Base-by-base conservation (phyloP, 768 basidiomycete species). In the Amanita inopinata region DNA sequence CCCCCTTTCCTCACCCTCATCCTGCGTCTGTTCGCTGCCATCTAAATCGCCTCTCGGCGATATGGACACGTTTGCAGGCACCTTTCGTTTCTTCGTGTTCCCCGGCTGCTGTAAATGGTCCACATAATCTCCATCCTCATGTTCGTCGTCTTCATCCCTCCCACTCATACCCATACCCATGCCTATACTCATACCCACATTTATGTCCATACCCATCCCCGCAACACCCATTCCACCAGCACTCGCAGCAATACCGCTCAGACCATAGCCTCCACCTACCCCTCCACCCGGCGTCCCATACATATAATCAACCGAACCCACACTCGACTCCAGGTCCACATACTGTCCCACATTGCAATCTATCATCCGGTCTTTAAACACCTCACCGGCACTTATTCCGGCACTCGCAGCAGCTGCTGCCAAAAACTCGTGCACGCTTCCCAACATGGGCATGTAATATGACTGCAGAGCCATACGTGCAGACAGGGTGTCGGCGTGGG, bases 41-140 rank as follows among this genome's bases (percentile, higher is more conserved):
- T 71, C 74, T 38, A 69, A 68, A 38, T 67, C 67, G 17, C 60
- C 69, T 9, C 66, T 65, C 28, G 68, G 65, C 30, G 70, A 66
- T 44, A 73, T 70, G 33, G 67, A 69, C 41, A 70, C 67, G 57
- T 84, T 80, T 27, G 76, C 73, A 0, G 88, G 87, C 2, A 90
- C 86, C 57, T 90, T 90, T 36, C 87, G 71, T 64, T 90, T 90
- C 74, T 90, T 90, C 36, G 84, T 83, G 53, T 90, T 90, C 5
- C 80, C 81, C 2, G 79, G 84, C 49, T 86, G 85, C 47, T 74
- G 78, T 22, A 80, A 60, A 51, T 83, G 80, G 56, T 86, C 82
- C 11, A 70, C 54, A 50, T 78, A 79, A 53, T 83, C 83, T 15
- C 69, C 76, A 49, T 76, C 78, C 7, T 62, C 71, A 22, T 69